A percentile compares a stretch with the other conserved stretches of the same genome.
phyloP scores from a whole-genome alignment of 2,329 filamentous ascomycete species.

The Cytospora mali region DNA sequence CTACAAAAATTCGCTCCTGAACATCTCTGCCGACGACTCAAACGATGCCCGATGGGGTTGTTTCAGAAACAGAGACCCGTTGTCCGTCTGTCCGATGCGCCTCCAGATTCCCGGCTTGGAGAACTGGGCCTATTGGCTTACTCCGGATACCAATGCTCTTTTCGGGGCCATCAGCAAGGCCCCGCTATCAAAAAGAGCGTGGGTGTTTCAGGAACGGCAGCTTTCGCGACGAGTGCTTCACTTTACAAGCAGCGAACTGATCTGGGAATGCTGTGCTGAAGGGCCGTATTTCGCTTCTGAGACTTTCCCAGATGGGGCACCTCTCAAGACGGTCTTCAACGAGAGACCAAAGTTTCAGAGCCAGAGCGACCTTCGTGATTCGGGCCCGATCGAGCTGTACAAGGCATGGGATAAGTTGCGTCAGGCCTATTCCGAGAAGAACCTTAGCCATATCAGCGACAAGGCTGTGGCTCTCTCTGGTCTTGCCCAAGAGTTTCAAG shows the following conservation, averaged over 20 bases:
- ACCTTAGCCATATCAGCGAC: constrained; percentile 2
- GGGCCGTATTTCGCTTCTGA: constrained; percentile 2
- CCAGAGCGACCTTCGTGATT: neutral
- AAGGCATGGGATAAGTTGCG: constrained; percentile 3
- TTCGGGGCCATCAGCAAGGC: neutral
- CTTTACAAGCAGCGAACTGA: constrained; percentile 10
- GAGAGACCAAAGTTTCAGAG: neutral
- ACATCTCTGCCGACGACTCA: constrained; percentile 14
- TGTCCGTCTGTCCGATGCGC: neutral
- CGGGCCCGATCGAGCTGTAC: neutral
- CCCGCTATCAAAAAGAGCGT: constrained; percentile 5
- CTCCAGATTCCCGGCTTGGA: neutral
- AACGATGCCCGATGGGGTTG: constrained; percentile 12
- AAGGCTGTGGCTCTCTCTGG: constrained; percentile 1
- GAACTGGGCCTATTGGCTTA: neutral
- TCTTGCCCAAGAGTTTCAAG: constrained; percentile 4
- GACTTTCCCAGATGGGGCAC: constrained; percentile 3
- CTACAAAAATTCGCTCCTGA: constrained; percentile 20
- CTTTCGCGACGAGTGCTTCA: constrained; percentile 18
- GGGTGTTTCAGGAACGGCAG: constrained; percentile 24
- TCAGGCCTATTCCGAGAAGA: constrained; percentile 4
- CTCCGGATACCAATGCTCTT: neutral
- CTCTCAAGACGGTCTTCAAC: neutral
- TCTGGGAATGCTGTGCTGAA: constrained; percentile 29
- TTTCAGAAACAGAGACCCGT: neutral